Conservation (phyloP, 2,329 filamentous ascomycete species). For the Aspergillus sp. region DNA sequence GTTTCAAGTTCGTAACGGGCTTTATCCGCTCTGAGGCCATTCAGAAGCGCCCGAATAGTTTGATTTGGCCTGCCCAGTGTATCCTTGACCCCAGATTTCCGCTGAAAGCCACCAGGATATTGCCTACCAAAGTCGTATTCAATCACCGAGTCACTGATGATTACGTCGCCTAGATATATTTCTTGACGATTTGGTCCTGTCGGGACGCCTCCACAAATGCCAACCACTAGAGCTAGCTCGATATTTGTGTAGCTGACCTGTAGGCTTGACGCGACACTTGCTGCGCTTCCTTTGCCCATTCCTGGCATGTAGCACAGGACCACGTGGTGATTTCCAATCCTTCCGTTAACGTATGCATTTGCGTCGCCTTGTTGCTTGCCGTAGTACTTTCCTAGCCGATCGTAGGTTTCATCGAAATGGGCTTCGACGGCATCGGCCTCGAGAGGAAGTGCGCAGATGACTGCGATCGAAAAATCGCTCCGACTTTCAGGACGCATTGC, state of each 20-base stretch:
- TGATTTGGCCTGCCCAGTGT: not conserved
- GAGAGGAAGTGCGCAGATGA: constrained; percentile 11
- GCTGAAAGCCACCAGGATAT: constrained; percentile 5
- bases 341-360: constrained; percentile 14
- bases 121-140: constrained; percentile 22
- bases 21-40: not conserved
- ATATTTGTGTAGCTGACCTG: constrained; percentile 7
- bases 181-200: constrained; percentile 1
- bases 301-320: constrained; percentile 17
- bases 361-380: constrained; percentile 3
- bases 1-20: not conserved
- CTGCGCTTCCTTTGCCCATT: constrained; percentile 12
- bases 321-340: constrained; percentile 17
- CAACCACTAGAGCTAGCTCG: constrained; percentile 17
- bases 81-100: constrained; percentile 1
- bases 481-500: constrained; percentile 1
- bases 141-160: constrained; percentile 22
- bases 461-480: constrained; percentile 11
- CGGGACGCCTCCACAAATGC: constrained; percentile 19
- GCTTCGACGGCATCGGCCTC: constrained; percentile 11
- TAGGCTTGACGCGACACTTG: constrained; percentile 7
- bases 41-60: not conserved
- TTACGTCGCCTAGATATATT: constrained; percentile 24
- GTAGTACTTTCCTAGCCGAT: not conserved
- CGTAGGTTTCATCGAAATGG: constrained; percentile 9